Evolutionary conservation across 2,329 filamentous ascomycete genomes (phyloP).

Genomic region (Davidsoniella neocaledoniae): DNA sequence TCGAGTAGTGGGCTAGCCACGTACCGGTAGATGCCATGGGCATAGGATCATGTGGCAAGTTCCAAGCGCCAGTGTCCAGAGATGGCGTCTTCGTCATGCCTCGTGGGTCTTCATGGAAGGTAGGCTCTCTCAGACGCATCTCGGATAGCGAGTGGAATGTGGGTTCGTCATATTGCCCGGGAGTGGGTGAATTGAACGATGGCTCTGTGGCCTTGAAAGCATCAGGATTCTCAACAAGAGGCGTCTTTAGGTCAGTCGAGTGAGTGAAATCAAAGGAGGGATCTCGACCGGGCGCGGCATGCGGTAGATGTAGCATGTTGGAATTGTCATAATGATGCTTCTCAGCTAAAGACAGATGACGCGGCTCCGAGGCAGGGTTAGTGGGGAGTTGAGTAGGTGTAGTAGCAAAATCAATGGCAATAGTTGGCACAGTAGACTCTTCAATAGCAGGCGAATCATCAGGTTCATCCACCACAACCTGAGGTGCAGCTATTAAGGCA

Average conservation of each 20-base stretch:
- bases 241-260: not conserved
- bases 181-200: conserved; percentile 1
- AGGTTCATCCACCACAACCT: not conserved
- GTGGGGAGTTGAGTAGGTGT: too few relatives aligned
- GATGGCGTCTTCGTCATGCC: conserved; percentile 4
- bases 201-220: not conserved
- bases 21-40: too few relatives aligned
- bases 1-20: too few relatives aligned
- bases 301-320: too few relatives aligned
- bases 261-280: not conserved
- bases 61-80: conserved; percentile 3
- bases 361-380: too few relatives aligned
- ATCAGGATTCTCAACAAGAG: not conserved
- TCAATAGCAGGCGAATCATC: too few relatives aligned
- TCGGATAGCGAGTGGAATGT: not conserved
- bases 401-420: too few relatives aligned
- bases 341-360: too few relatives aligned
- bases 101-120: conserved; percentile 1
- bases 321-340: too few relatives aligned
- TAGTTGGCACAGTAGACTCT: too few relatives aligned
- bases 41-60: too few relatives aligned
- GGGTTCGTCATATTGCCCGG: not conserved
- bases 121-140: not conserved
- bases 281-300: too few relatives aligned
- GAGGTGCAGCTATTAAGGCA: not conserved